Evolutionary conservation across 2,329 filamentous ascomycete species (phyloP), one percentile per base, ranked within the genome.

Genomic region (Parastagonospora nodorum): DNA sequence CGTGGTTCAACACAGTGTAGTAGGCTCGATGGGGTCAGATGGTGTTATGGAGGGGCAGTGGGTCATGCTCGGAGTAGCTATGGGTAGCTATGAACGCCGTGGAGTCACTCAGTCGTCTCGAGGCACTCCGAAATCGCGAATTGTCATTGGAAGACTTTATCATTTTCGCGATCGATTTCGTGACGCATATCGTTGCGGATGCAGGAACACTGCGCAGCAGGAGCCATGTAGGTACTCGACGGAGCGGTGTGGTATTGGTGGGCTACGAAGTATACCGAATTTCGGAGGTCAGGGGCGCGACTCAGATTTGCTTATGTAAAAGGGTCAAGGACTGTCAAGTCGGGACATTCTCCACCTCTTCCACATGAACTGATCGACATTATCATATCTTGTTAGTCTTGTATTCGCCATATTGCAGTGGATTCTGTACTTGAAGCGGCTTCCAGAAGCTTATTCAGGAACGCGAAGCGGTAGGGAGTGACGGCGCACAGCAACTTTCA

Each of bases 261-360:
- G 37, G 39, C 45, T 43, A 32, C 40, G 28, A 12, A 38, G 43
- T 28, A 35, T 41, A 27, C 31, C 27, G 32, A 40, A 16, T 24
- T 24, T 24, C 19, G 19, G 19, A 27, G 37, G 14, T 12, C 16
- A 29, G 24, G 39, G 6, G 42, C 45, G 42, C 52, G 47, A 55
- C 43, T 50, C 43, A 50, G 36, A 50, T 43, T 43, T 49, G 63
- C 60, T 64, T 67, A 66, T 42, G 58, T 64, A 65, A 66, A 56
- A 55, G 58, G 9, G 60, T 57, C 58, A 60, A 24, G 5, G 19
- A 24, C 19, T 24, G 3, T 24, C 19, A 24, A 24, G 19, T 24
- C 19, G 19, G 19, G 19, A 24, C 5, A 24, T 24, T 24, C 5
- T 24, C 19, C 19, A 24, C 19, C 3, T 5, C 19, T 24, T 24